phyloP scores from a whole-genome alignment of 768 basidiomycete species.

The Suillus placidus region DNA sequence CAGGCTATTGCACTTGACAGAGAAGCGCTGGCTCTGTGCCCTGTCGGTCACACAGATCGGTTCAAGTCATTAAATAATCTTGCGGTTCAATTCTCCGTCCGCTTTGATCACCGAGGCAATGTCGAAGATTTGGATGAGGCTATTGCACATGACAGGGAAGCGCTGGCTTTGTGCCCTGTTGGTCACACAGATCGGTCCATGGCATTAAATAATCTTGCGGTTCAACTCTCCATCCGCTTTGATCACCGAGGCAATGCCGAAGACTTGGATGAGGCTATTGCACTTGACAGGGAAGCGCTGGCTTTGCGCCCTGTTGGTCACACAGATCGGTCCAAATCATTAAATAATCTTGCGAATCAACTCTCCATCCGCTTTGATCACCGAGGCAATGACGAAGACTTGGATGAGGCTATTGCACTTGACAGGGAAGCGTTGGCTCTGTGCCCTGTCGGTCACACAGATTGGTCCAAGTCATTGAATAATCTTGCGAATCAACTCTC shows the following conservation, averaged over 20 bases:
- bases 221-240: not conserved
- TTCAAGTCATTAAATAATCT: not conserved
- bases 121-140: not conserved
- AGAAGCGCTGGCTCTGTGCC: not conserved
- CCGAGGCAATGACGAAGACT: not conserved
- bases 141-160: not conserved
- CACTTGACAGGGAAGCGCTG: not conserved
- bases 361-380: not conserved
- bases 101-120: not conserved
- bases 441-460: not conserved
- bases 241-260: not conserved
- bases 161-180: not conserved
- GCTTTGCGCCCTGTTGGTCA: no score
- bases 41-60: not conserved
- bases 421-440: not conserved
- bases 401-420: not conserved
- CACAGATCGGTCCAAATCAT: not conserved
- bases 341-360: not conserved
- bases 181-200: not conserved
- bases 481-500: not conserved
- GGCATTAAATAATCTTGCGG: not conserved
- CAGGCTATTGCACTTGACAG: not conserved
- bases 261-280: not conserved
- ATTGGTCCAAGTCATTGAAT: not conserved
- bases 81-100: rapidly evolving